phyloP scores from a whole-genome alignment of 2,329 filamentous ascomycete species.

The Gaeumannomyces sp. region DNA sequence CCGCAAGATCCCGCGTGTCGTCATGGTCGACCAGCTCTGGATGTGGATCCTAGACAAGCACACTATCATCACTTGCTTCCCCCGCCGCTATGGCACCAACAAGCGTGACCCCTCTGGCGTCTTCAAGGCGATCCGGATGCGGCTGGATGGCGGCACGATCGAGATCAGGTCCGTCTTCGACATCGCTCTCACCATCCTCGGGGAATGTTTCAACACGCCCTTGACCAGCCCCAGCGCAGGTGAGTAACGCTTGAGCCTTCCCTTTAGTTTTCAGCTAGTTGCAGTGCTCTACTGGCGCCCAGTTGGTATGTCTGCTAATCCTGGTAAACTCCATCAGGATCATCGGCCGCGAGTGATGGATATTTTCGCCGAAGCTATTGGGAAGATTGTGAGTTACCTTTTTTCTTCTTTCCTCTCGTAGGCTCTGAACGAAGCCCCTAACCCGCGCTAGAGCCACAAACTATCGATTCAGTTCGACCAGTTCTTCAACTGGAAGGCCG shows the following conservation, averaged over 20 bases:
- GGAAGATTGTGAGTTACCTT: conserved; percentile 33
- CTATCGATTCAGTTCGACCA: conserved; percentile 31
- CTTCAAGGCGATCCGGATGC: conserved; percentile 32
- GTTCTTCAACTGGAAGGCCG: conserved; percentile 30
- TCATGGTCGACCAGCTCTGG: conserved; percentile 29
- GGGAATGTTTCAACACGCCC: conserved; percentile 33
- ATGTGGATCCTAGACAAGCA: conserved; percentile 26
- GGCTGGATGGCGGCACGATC: conserved; percentile 19
- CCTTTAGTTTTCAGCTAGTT: too few species aligned
- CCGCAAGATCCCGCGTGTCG: conserved; percentile 16
- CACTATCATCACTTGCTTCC: conserved; percentile 25
- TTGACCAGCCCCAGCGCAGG: conserved; percentile 29
- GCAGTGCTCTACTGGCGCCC: too few species aligned
- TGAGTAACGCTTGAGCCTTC: too few species aligned
- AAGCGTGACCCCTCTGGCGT: conserved; percentile 32
- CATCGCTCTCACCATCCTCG: conserved; percentile 33
- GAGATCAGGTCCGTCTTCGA: conserved; percentile 33
- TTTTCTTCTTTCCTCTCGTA: too few species aligned
- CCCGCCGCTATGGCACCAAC: conserved; percentile 34
- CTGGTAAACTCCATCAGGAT: too few species aligned
- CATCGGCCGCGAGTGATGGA: conserved; percentile 31
- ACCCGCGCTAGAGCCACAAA: too few species aligned
- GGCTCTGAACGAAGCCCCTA: too few species aligned
- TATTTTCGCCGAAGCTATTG: conserved; percentile 35
- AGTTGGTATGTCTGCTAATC: too few species aligned